phyloP scores from a whole-genome alignment of 345 rosid species.

The Aquilaria sinensis region DNA sequence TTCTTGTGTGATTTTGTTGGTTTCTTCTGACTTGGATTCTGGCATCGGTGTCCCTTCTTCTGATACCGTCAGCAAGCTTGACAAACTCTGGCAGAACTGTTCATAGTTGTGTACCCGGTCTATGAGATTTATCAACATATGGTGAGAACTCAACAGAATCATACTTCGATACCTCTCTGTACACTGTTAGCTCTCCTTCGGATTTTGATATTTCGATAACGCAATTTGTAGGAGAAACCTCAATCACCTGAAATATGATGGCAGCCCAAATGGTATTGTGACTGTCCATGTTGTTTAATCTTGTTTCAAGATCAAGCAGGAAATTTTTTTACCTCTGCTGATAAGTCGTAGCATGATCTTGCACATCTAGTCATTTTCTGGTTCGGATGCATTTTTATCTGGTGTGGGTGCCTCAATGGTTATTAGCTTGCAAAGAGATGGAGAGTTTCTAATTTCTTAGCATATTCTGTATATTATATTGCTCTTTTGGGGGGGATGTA shows the following conservation, averaged over 20 bases:
- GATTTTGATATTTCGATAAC: constrained; percentile 83
- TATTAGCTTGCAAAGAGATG: constrained; percentile 1
- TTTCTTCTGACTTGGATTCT: constrained; percentile 15
- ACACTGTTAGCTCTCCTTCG: constrained; percentile 53
- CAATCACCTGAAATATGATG: constrained; percentile 45
- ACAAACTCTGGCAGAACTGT: constrained; percentile 81
- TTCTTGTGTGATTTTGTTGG: neutral
- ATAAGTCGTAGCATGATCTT: constrained; percentile 58
- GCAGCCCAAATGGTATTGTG: constrained; percentile 7
- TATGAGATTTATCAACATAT: constrained; percentile 3
- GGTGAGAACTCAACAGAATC: constrained; percentile 2
- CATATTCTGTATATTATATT: too few species aligned
- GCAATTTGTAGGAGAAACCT: constrained; percentile 80
- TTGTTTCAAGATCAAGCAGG: neutral
- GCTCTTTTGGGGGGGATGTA: neutral
- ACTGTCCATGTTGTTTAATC: neutral
- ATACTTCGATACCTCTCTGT: constrained; percentile 48
- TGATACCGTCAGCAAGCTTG: constrained; percentile 49
- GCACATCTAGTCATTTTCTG: constrained; percentile 46
- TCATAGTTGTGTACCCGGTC: constrained; percentile 10
- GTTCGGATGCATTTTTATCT: constrained; percentile 70
- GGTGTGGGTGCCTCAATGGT: constrained; percentile 1
- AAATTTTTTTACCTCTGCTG: constrained; percentile 54
- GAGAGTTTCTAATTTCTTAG: too few species aligned
- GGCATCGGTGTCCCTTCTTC: constrained; percentile 17